Evolutionary conservation across 257 asterid genomes (phyloP).

Genomic region (Nicotiana knightiana): DNA sequence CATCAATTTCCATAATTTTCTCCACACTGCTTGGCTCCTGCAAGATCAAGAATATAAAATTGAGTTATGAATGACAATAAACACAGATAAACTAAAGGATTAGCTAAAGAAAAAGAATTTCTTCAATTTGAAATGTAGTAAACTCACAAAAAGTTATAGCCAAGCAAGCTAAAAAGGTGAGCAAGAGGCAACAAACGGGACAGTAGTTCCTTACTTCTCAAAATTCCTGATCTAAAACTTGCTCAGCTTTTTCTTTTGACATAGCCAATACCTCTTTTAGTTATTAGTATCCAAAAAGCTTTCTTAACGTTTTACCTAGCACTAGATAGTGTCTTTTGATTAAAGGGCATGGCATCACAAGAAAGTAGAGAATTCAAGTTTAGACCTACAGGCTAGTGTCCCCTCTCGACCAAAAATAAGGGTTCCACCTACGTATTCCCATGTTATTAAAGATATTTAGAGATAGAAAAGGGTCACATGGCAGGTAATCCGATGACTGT

Average conservation of each 20-base stretch:
- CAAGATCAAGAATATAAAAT: not conserved
- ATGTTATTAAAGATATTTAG: not conserved
- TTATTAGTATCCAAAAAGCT: not conserved
- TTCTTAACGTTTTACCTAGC: not conserved
- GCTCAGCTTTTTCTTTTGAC: not conserved
- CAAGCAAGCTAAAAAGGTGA: not conserved
- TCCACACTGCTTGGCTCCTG: slow-evolving; percentile 53
- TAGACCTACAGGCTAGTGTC: not conserved
- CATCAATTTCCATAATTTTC: slow-evolving; percentile 91
- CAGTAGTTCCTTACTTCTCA: not conserved
- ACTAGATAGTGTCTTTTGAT: not conserved
- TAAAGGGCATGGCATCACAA: not conserved
- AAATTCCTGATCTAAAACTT: not conserved
- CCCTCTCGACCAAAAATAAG: not conserved
- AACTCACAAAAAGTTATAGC: not conserved
- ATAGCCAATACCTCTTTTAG: not conserved
- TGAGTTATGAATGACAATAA: not conserved
- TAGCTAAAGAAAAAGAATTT: not conserved
- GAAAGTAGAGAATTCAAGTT: slow-evolving; percentile 4
- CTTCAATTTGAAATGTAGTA: not conserved
- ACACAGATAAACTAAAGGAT: not conserved
- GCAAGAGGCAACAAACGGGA: not conserved
- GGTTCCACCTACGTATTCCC: not conserved
- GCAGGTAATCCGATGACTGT: not conserved
- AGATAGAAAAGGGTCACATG: not conserved